These are phyloP conservation scores for Botrytis aclada DNA, from an alignment of 2,329 filamentous ascomycete genomes.

Conservation along the genomic window DNA sequence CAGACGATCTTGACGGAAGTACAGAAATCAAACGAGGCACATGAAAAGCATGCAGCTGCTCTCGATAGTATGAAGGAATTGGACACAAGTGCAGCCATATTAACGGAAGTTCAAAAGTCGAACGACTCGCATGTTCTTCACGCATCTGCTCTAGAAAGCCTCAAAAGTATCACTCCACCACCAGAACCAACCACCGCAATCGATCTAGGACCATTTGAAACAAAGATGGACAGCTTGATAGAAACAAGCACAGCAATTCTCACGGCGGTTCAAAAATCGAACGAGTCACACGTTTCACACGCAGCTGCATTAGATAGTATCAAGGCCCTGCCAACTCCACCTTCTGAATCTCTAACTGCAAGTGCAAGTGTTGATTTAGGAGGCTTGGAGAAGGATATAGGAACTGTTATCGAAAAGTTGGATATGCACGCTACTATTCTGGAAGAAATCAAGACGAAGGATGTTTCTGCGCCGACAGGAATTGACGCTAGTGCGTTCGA, in stretches of 20 bases:
- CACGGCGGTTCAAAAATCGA: conserved; percentile 21
- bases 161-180: conserved; percentile 14
- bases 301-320: conserved; percentile 21
- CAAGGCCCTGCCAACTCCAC: conserved; percentile 17
- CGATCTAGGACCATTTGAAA: conserved; percentile 14
- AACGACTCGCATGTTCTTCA: conserved; percentile 23
- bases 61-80: conserved; percentile 11
- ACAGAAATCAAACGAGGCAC: conserved; percentile 14
- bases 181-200: conserved; percentile 2
- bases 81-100: conserved; percentile 23
- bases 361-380: conserved; percentile 7
- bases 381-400: neutral
- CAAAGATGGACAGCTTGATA: conserved; percentile 18
- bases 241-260: conserved; percentile 22
- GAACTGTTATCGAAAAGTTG: conserved; percentile 2
- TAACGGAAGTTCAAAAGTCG: conserved; percentile 23
- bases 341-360: neutral
- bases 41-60: conserved; percentile 24
- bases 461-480: neutral
- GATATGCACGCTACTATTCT: conserved; percentile 13
- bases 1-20: conserved; percentile 25
- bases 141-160: conserved; percentile 20
- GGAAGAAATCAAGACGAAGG: conserved; percentile 15
- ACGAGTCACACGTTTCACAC: conserved; percentile 21
- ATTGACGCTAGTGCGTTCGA: conserved; percentile 23